Base-by-base conservation (phyloP, 345 rosid genomes). In the Schrenkiella parvula region DNA sequence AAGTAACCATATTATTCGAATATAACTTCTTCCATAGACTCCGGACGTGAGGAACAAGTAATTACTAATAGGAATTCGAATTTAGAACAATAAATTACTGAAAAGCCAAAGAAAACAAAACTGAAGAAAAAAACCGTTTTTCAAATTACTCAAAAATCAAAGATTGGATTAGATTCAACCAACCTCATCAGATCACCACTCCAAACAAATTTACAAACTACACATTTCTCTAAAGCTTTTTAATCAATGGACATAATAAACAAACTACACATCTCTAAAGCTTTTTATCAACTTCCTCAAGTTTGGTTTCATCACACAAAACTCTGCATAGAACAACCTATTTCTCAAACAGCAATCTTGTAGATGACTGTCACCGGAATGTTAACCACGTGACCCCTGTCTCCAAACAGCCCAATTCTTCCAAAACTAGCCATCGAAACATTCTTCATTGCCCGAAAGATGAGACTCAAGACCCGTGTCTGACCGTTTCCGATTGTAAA, bases 321-420 rank as follows among this genome's bases (percentile, higher is more conserved):
- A 61, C 64, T 44, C 47, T 43, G 28, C 74, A 18, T 71, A 28
- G 1, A 17, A 48, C 32, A 41, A 31, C 38, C 76, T 53, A 53
- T 34, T 31, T 35, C 1, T 76, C 60, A 76, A 9, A 64, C 74
- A 25, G 74, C 72, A 53, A 79, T 57, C 73, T 82, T 86, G 50
- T 50, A 73, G 26, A 89, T 81, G 39, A 89, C 90, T 1, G 96
- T 73, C 67, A 95, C 48, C 1, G 99, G 99, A 72, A 95, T 86
- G 90, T 81, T 88, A 17, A 85, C 64, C 72, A 81, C 62, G 61
- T 95, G 99, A 22, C 96, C 98, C 32, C 68, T 80, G 66, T 77
- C 71, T 59, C 99, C 99, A 35, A 89, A 82, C 12, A 95, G 58
- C 17, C 89, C 88, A n/a, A 95, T 87, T 81, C 87, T 87, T 61